A percentile compares a stretch with the other conserved stretches of the same genome.
Conservation (phyloP, 371 early-diverging fungal species). For the Polyrhizophydium stewartii region DNA sequence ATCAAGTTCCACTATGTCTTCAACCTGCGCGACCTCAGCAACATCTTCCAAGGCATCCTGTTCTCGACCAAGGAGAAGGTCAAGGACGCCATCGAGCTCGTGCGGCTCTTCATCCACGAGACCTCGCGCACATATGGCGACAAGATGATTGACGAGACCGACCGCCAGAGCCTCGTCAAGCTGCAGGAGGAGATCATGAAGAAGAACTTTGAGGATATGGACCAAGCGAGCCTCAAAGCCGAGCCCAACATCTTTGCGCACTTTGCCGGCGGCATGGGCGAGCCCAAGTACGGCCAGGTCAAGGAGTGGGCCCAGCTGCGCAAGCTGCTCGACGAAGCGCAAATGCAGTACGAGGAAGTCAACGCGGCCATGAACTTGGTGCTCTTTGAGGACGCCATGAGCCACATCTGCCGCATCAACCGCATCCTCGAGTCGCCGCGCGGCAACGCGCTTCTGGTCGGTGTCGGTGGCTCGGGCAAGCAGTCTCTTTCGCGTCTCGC, state of each 20-base stretch:
- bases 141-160: slow-evolving; percentile 48
- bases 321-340: slow-evolving; percentile 53
- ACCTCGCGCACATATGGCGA: slow-evolving; percentile 54
- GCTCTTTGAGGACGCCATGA: slow-evolving; percentile 62
- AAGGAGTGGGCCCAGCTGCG: slow-evolving; percentile 49
- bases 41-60: slow-evolving; percentile 57
- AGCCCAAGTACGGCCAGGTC: slow-evolving; percentile 51
- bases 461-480: slow-evolving; percentile 61
- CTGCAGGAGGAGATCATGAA: slow-evolving; percentile 48
- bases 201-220: slow-evolving; percentile 57
- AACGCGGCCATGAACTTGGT: slow-evolving; percentile 60
- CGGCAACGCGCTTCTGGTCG: slow-evolving; percentile 57
- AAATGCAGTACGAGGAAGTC: slow-evolving; percentile 55
- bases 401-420: slow-evolving; percentile 56
- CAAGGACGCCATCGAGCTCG: slow-evolving; percentile 49
- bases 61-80: slow-evolving; percentile 49
- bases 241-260: slow-evolving; percentile 57
- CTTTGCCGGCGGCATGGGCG: slow-evolving; percentile 53
- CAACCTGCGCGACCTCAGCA: slow-evolving; percentile 55
- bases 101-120: slow-evolving; percentile 53
- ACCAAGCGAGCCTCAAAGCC: slow-evolving; percentile 41
- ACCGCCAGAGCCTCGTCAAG: slow-evolving; percentile 37
- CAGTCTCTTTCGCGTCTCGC: slow-evolving; percentile 54
- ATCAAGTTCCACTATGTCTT: slow-evolving; percentile 63
- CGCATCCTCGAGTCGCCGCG: slow-evolving; percentile 56